phyloP scores from a whole-genome alignment of 306 rosid genomes.

The Trifolium dubium region DNA sequence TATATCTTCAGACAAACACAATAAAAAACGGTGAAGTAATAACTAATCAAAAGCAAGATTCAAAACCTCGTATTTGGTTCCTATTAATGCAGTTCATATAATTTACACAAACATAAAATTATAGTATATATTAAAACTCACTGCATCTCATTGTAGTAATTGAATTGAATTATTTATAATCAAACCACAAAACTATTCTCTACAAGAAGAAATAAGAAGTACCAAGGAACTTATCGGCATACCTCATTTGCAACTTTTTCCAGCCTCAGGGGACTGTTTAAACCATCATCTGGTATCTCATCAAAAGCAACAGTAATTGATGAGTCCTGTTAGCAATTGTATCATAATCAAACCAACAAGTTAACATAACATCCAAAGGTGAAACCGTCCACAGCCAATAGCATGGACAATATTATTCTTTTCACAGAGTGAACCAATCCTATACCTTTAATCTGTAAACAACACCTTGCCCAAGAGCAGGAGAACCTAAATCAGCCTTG shows the following conservation, averaged over 20 bases:
- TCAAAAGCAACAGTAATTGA: conserved; percentile 95
- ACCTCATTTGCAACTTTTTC: conserved; percentile 98
- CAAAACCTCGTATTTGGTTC: too few species aligned
- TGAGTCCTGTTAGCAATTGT: conserved; percentile 67
- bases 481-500: conserved; percentile 90
- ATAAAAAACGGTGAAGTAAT: conserved; percentile 10
- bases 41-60: conserved; percentile 28
- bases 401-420: conserved; percentile 15
- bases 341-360: conserved; percentile 49
- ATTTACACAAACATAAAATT: conserved; percentile 27
- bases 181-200: conserved; percentile 9
- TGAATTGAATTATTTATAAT: conserved; percentile 13
- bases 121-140: conserved; percentile 25
- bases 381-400: conserved; percentile 30
- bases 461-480: conserved; percentile 97
- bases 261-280: conserved; percentile 79
- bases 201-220: background rate
- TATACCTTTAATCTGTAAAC: conserved; percentile 91
- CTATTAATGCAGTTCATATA: conserved; percentile 34
- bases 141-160: background rate
- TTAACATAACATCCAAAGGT: conserved; percentile 36
- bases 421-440: conserved; percentile 26
- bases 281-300: conserved; percentile 96
- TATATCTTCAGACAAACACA: background rate
- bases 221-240: conserved; percentile 28